Evolutionary conservation across 768 basidiomycete genomes (phyloP), one percentile per base, ranked within the genome.

Genomic region (Tylopilus vinaceipallidus): DNA sequence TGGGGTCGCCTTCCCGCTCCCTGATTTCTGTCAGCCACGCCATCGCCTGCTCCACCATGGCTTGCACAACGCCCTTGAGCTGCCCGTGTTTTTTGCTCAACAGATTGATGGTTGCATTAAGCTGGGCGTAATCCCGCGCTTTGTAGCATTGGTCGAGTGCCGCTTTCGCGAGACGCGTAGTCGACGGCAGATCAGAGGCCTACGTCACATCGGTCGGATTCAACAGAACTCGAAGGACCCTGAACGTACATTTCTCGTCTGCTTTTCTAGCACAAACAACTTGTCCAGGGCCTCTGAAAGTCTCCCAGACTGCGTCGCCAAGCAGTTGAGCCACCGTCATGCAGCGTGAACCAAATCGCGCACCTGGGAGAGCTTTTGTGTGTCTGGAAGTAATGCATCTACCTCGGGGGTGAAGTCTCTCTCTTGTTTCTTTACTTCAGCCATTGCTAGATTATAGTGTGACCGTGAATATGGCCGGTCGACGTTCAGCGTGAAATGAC

Each of bases 1-100:
- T 80, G 56, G 83, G 82, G 20, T 75, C 72, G 35, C 90, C 89
- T 56, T 84, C 78, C 36, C 74, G 70, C 60, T 79, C 67, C 60
- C 84, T 84, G 49, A 95, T 77, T 43, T 86, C 84, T 12, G 86
- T 83, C 40, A 98, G 71, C 86, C 90, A 98, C 4, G 71, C 73
- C 73, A 95, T 88, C 3, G 82, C 78, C 52, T 82, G 81, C 62
- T 98, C 95, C 10, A 98, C 94, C 63, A 99, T 87, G n/a, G 84
- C 80, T 61, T 94, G 90, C 12, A 95, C 83, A 2, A 84, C 88
- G 42, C 79, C 88, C 66, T 98, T 95, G 56, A 98, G 75, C 64
- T 99, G 97, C 0, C 97, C 95, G 68, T 98, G 97, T 63, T 98
- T 98, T 79, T 97, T 98, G 71, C 86, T 87, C 57, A 97, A 71